These are phyloP conservation scores for Rosa rugosa DNA, from an alignment of 306 rosid genomes.

Conservation along the genomic window DNA sequence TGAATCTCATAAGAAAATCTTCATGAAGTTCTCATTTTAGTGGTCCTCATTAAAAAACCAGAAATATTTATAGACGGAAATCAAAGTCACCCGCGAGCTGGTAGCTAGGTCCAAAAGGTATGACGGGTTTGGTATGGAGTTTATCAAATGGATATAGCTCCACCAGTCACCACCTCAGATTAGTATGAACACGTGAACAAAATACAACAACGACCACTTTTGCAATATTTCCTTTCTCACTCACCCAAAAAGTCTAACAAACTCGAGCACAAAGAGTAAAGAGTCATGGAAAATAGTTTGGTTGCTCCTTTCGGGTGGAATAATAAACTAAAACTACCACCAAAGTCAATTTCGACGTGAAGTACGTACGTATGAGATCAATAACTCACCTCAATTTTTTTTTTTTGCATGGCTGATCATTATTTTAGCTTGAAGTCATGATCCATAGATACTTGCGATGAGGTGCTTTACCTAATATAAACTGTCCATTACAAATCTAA, in stretches of 20 bases:
- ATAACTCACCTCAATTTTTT: background rate
- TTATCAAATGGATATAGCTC: background rate
- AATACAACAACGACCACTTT: background rate
- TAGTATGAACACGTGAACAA: background rate
- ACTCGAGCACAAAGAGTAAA: background rate
- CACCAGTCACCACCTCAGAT: constrained; percentile 8
- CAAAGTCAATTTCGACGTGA: background rate
- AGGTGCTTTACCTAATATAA: background rate
- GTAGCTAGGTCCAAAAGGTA: background rate
- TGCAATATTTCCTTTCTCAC: background rate
- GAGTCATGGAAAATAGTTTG: background rate
- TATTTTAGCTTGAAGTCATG: background rate
- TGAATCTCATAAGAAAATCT: too few species aligned
- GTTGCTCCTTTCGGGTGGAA: background rate
- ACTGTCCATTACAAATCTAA: too few species aligned
- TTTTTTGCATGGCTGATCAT: background rate
- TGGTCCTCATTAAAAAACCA: too few species aligned
- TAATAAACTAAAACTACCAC: background rate
- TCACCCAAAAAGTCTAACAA: background rate
- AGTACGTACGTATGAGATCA: background rate
- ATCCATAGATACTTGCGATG: background rate
- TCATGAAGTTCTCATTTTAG: too few species aligned
- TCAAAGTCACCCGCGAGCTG: background rate
- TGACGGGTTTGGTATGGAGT: background rate
- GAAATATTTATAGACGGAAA: background rate